Evolutionary conservation across 2,329 filamentous ascomycete genomes (phyloP), one percentile per base, ranked within the genome.

Genomic region (Clarireedia paspali): DNA sequence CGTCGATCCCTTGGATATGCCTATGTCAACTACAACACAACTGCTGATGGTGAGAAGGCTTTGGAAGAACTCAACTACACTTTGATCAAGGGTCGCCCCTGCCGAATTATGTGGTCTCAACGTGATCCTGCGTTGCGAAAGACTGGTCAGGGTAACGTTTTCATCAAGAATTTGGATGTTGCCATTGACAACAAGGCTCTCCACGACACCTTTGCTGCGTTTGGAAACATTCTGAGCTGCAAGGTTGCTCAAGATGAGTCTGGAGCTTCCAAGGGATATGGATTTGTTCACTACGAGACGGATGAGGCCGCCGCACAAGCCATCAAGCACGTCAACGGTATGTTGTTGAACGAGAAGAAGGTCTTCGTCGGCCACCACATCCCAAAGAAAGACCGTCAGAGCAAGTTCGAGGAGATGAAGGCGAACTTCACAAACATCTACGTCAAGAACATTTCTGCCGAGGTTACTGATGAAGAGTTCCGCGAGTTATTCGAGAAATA

Each of bases 321-420:
- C 70, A 99, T 99, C 82, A 97, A 97, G 83, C 91, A 95, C 70
- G 94, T 99, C 71, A 99, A 99, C 74, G 94, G 94, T 73, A 99
- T 99, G 94, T 80, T 99, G 73, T 77, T 99, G 72, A 99, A 99
- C 78, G 94, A 99, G 84, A 99, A 99, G 87, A 99, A 99, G 84
- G 94, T 99, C 63, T 99, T 95, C 68, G 94, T 99, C 66, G 94
- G 94, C 63, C 92, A 96, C 77, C 94, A 99, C 78, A 97, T 99
- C 70, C 91, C 94, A 73, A 97, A 97, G 88, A 97, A 97, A 83
- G 94, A 99, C 72, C 92, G 94, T 69, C 94, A 97, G 83, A 96
- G 90, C 89, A 99, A 99, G 80, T 97, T 97, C 68, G 94, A 99
- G 80, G 94, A 99, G 82, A 99, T 99, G 92, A 99, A 99, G 87